Conservation (phyloP, 768 basidiomycete genomes). For the Psilocybe tampanensis region DNA sequence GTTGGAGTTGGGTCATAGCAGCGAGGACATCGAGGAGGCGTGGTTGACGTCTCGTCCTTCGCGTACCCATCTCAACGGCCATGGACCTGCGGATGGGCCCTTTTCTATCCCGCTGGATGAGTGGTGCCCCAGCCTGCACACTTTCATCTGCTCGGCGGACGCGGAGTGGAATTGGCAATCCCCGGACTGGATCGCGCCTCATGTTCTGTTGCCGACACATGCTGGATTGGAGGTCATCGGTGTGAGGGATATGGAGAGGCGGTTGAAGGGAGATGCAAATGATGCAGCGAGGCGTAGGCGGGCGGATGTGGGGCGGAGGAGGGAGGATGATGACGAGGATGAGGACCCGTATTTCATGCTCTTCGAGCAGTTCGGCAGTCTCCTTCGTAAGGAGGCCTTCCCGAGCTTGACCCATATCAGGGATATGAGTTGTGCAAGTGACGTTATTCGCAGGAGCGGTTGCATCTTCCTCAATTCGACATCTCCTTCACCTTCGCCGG, state of each 20-base stretch:
- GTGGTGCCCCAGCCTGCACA: slow-evolving; percentile 69
- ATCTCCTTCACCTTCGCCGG: background rate
- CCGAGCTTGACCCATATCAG: slow-evolving; percentile 61
- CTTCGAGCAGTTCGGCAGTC: slow-evolving; percentile 62
- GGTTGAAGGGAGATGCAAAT: slow-evolving; percentile 50
- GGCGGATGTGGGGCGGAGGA: slow-evolving; percentile 2
- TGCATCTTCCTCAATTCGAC: background rate
- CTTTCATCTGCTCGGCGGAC: slow-evolving; percentile 77
- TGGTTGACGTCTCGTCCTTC: slow-evolving; percentile 53
- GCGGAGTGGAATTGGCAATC: slow-evolving; percentile 82
- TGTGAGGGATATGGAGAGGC: slow-evolving; percentile 69
- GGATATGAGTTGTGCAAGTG: slow-evolving; percentile 64
- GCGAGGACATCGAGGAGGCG: slow-evolving; percentile 66
- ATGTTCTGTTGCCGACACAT: slow-evolving; percentile 68
- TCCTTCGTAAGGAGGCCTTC: slow-evolving; percentile 61
- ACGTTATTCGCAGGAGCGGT: slow-evolving; percentile 48
- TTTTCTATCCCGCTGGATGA: slow-evolving; percentile 51
- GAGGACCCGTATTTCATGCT: slow-evolving; percentile 65
- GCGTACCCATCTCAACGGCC: background rate
- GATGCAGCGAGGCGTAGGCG: slow-evolving; percentile 23
- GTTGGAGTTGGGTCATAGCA: slow-evolving; percentile 75
- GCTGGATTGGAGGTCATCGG: slow-evolving; percentile 66
- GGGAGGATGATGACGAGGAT: slow-evolving; percentile 18
- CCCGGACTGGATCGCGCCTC: slow-evolving; percentile 83
- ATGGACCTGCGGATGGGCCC: background rate